Evolutionary conservation across 2,329 filamentous ascomycete genomes (phyloP), one percentile per base, ranked within the genome.

Genomic region (Ophiostoma triangulosporum): DNA sequence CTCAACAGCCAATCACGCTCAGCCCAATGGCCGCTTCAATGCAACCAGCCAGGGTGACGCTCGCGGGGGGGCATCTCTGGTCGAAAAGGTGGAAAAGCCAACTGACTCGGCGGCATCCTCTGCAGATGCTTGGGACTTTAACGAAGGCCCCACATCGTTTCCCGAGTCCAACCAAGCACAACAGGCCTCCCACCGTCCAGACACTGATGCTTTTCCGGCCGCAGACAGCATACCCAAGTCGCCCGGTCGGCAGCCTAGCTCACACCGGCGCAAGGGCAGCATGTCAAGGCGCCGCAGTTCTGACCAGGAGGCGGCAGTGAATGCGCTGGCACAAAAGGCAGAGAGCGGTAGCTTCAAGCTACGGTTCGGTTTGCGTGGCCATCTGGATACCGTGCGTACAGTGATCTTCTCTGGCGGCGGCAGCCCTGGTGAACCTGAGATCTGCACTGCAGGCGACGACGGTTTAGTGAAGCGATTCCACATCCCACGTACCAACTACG

Each of bases 351-450:
- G 78, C 60, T 97, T 98, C 72, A 96, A 94, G 68, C 84, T 97
- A 55, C 81, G 89, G 50, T 97, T 95, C 64, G 91, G 89, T 4
- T 75, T 98, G 4, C 79, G 91, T 51, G 93, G 93, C 1, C 93
- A 98, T 66, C 76, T 98, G 2, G 89, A 97, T 65, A 90, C 94
- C 3, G 88, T 98, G 5, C 84, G 93, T 38, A 88, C 88, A 1
- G 88, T 97, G 55, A 95, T 96, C 58, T 98, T 98, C 69, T 97
- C 90, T 1, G 93, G 93, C 24, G 93, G 93, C 40, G 93, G 93
- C 57, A 96, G 89, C 63, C 90, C 90, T 3, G 88, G 88, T 3
- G 93, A 98, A 65, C 93, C 93, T 1, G 93, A 98, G 67, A 91
- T 98, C 52, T 97, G 91, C 69, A 98, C 91, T 3, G 88, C 87